Conservation (phyloP, 2,329 filamentous ascomycete species). For the Stemphylium lycopersici region DNA sequence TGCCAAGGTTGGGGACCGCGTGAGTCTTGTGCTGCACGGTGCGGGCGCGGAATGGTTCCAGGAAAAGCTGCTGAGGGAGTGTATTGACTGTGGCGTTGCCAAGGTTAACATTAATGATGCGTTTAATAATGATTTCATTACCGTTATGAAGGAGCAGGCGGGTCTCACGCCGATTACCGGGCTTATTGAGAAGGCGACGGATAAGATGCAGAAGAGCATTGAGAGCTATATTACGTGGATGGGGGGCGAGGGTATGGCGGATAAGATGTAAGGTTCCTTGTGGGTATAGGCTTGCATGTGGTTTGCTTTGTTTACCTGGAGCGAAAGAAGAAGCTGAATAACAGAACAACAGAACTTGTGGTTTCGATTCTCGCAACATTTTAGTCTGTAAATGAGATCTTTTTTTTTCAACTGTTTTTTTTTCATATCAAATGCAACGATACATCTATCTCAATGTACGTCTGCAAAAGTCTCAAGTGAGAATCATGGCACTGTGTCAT, state of each 20-base stretch:
- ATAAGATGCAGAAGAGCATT: conserved; percentile 61
- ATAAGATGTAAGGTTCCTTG: conserved; percentile 30
- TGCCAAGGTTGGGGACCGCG: conserved; percentile 55
- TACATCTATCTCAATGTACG: no score
- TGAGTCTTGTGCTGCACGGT: conserved; percentile 63
- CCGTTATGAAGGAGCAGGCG: conserved; percentile 56
- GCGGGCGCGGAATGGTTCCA: conserved; percentile 60
- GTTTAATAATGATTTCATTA: conserved; percentile 59
- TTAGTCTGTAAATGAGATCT: no score
- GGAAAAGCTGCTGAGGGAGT: conserved; percentile 60
- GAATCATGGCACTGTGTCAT: no score
- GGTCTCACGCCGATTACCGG: conserved; percentile 60
- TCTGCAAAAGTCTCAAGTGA: no score
- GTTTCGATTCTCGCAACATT: no score
- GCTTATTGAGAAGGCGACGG: conserved; percentile 61
- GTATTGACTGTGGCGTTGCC: conserved; percentile 61
- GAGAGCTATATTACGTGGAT: conserved; percentile 63
- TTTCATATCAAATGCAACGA: no score
- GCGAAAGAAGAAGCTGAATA: no score
- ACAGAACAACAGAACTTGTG: no score
- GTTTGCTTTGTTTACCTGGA: no score
- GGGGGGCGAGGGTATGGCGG: conserved; percentile 45
- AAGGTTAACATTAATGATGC: conserved; percentile 67
- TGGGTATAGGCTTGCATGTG: no score
- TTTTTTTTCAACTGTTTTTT: no score